phyloP scores from a whole-genome alignment of 306 rosid genomes.

The Sechiopsis laciniata region DNA sequence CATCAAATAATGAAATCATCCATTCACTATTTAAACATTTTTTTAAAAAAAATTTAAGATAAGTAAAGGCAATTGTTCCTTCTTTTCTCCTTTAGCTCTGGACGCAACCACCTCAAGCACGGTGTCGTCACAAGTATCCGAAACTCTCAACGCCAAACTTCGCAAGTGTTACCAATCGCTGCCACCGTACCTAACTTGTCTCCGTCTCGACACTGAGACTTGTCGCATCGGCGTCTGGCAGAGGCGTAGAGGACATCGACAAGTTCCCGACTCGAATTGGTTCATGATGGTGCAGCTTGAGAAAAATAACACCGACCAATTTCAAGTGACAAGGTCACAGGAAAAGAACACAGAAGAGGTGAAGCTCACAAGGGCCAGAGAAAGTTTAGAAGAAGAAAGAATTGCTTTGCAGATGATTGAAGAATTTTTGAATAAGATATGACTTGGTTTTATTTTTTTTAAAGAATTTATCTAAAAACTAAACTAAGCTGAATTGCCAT shows the following conservation, averaged over 20 bases:
- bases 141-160: conserved; percentile 54
- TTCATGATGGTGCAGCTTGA: conserved; percentile 72
- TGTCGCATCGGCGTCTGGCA: conserved; percentile 85
- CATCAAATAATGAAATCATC: too few relatives aligned
- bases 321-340: background rate
- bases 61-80: background rate
- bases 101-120: background rate
- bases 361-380: background rate
- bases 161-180: conserved; percentile 58
- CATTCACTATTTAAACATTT: too few relatives aligned
- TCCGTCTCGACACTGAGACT: conserved; percentile 73
- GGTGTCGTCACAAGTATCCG: conserved; percentile 23
- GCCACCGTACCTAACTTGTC: conserved; percentile 69
- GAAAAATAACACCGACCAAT: conserved; percentile 18
- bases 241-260: conserved; percentile 47
- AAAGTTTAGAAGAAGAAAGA: conserved; percentile 2
- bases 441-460: background rate
- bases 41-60: too few relatives aligned
- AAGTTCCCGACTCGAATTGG: conserved; percentile 55
- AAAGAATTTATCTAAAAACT: background rate
- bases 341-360: background rate
- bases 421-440: conserved; percentile 59
- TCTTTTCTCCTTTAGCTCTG: background rate
- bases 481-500: background rate
- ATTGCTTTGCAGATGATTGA: conserved; percentile 73